A percentile compares a stretch with the other conserved stretches of the same genome.
Evolutionary conservation across 2,329 filamentous ascomycete genomes (phyloP).

Genomic region (Alternaria burnsii): DNA sequence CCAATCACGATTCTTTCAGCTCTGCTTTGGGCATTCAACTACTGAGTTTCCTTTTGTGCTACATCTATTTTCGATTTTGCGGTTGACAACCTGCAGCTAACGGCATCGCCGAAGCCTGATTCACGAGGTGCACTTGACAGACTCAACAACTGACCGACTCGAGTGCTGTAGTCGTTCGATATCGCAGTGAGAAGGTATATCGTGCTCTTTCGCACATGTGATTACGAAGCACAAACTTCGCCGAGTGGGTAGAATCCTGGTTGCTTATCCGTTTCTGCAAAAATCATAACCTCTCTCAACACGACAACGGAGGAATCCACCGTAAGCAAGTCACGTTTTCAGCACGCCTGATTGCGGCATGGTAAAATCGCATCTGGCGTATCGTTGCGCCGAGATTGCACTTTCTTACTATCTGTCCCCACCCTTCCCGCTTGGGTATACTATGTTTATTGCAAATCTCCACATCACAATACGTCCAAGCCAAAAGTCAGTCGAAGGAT

Average conservation of each 20-base stretch:
- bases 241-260: not conserved
- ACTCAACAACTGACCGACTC: not conserved
- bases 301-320: not conserved
- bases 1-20: not conserved
- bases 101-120: not conserved
- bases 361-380: not conserved
- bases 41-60: not conserved
- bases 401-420: slow-evolving; percentile 1
- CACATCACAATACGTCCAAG: not conserved
- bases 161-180: not conserved
- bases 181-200: not conserved
- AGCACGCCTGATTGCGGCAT: not conserved
- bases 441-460: not conserved
- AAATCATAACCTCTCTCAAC: not conserved
- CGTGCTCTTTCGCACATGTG: not conserved
- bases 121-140: not conserved
- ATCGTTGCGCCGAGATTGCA: not conserved
- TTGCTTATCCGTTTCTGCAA: not conserved
- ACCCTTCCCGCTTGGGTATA: not conserved
- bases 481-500: not conserved
- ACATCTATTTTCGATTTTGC: not conserved
- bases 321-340: slow-evolving; percentile 11
- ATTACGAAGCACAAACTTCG: not conserved
- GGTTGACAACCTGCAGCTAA: not conserved
- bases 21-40: not conserved